Evolutionary conservation across 2,329 filamentous ascomycete species (phyloP), one percentile per base, ranked within the genome.

Genomic region (Calycina marina): DNA sequence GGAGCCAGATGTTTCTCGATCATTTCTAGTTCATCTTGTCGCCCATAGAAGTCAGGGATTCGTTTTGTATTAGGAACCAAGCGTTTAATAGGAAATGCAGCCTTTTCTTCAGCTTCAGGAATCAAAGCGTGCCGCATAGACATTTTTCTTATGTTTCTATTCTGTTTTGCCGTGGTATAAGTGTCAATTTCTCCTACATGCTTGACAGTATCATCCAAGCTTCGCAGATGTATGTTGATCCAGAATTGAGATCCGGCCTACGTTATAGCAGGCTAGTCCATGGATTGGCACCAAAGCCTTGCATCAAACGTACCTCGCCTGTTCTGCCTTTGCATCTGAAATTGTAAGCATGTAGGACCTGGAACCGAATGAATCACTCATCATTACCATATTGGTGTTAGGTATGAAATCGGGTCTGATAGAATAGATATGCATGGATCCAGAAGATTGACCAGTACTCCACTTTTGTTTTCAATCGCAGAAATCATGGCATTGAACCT

Each of bases 1-100:
- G 32, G 32, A 8, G 16, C 13, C 4, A 35, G 27, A 18, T 35
- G 18, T 0, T 26, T 12, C n/a, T 2, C 6, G 2, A 35, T 35
- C 26, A 18, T 35, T n/a, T 30, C 28, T 5, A 35, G 16, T 26
- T 35, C 33, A n/a, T 35, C 12, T n/a, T 31, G 25, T 6, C 33
- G 28, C 3, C 33, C 33, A 28, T 26, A 35, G 14, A 35, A 35
- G 5, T 15, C 17, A 14, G 20, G 26, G 24, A 30, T 35, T 4
- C n/a, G 13, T 14, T 17, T 6, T 16, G 14, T 5, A 5, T 26
- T 27, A n/a, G n/a, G n/a, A n/a, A n/a, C n/a, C 13, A 35, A 13
- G 5, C 29, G 27, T 14, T 13, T 5, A n/a, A 14, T 26, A 10
- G 30, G 30, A 14, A 32, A 32, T 6, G 30, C 22, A 24, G 20